A percentile compares a stretch with the other conserved stretches of the same genome.
Conservation (phyloP, 2,329 filamentous ascomycete species). For the Coniochaeta sp. region DNA sequence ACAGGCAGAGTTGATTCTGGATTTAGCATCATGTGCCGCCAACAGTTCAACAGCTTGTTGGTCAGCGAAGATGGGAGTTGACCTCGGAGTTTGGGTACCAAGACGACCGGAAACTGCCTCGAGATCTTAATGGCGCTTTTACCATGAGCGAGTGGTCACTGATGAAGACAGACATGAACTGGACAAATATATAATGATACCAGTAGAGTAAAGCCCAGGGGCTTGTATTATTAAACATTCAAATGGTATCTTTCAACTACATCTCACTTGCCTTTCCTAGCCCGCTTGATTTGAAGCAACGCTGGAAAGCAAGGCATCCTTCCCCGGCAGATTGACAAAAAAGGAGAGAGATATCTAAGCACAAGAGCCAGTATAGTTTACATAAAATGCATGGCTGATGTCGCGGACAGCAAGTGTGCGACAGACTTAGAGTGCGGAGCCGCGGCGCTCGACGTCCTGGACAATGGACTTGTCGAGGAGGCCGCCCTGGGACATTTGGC, state of each 20-base stretch:
- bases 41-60: too few species aligned
- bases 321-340: background rate
- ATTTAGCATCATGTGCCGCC: too few species aligned
- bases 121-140: too few species aligned
- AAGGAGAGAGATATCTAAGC: background rate
- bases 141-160: too few species aligned
- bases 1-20: too few species aligned
- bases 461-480: background rate
- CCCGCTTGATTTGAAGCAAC: background rate
- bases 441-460: background rate
- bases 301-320: background rate
- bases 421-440: background rate
- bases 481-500: background rate
- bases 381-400: background rate
- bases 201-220: background rate
- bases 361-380: background rate
- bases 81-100: too few species aligned
- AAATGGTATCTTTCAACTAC: constrained; percentile 1
- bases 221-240: background rate
- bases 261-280: background rate
- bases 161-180: background rate
- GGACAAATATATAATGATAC: background rate
- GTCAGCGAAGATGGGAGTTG: too few species aligned
- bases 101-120: too few species aligned
- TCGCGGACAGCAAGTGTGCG: background rate